Base-by-base conservation (phyloP, 345 rosid species). In the Citrus cavaleriei region DNA sequence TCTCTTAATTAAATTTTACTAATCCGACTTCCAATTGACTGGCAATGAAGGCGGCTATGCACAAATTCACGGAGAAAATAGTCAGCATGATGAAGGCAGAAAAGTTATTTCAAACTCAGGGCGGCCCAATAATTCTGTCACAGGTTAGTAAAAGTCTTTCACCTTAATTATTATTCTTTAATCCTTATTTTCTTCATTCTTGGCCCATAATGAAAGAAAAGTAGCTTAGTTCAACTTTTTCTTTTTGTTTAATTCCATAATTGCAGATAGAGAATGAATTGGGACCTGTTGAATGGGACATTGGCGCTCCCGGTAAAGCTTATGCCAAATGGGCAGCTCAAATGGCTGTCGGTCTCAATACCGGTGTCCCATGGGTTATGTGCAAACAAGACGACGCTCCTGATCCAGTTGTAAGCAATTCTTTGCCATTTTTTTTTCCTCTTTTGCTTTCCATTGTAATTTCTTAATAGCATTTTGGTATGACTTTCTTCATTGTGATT, bases 301-400 rank as follows among this genome's bases (percentile, higher is more conserved):
- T 88, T 13, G 98, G 99, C 7, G 89, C 92, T 81, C 88, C 94
- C 32, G 98, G 93, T 34, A 88, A 91, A 82, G 90, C 93, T 66
- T 96, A 91, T 80, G 79, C 91, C 61, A 80, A 91, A 70, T 96
- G 99, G 99, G 95, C 88, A 32, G 98, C 98, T 77, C 75, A 88
- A 78, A 90, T 96, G 99, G 99, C 99, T 1, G 90, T 94, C 57
- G 92, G 94, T 71, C 97, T 94, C 8, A 74, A 80, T 12, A 94
- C 98, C 6, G 97, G 98, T 30, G 99, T 96, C 79, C 99, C 99
- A 62, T 96, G 99, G 99, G 81, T 96, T 85, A 96, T 96, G 99
- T 94, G 99, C 92, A 96, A 96, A 87, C 99, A 96, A 93, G 98
- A 94, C 4, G 95, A 96, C 85, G 99, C 95, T 76, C 98, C 99